Conservation (phyloP, 2,329 filamentous ascomycete genomes). For the Trichoderma arundinaceum region DNA sequence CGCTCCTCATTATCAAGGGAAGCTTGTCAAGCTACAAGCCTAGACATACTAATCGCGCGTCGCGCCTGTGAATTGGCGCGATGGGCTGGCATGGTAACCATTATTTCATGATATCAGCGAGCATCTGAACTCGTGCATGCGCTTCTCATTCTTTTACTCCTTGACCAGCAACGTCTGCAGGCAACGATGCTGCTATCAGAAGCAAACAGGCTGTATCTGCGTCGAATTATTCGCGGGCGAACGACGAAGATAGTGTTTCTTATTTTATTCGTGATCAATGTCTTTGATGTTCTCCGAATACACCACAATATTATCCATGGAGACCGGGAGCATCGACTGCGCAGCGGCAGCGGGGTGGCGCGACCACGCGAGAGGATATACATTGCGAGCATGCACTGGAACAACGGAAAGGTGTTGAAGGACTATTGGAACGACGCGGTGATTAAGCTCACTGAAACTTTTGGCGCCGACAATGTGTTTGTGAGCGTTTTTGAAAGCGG, state of each 20-base stretch:
- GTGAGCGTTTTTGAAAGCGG: conserved; percentile 72
- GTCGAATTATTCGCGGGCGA: conserved; percentile 48
- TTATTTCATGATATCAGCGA: conserved; percentile 23
- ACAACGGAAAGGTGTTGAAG: conserved; percentile 64
- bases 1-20: conserved; percentile 12
- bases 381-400: conserved; percentile 74
- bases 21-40: conserved; percentile 3
- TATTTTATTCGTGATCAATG: conserved; percentile 45
- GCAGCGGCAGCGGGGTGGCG: conserved; percentile 31
- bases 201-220: conserved; percentile 44
- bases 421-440: conserved; percentile 68
- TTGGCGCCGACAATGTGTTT: conserved; percentile 70
- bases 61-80: conserved; percentile 24
- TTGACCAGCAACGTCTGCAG: conserved; percentile 1
- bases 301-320: conserved; percentile 43
- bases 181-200: conserved; percentile 40
- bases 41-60: conserved; percentile 16
- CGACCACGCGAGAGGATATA: conserved; percentile 57
- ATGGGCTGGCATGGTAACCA: conserved; percentile 18
- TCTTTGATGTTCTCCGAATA: conserved; percentile 50
- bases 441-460: conserved; percentile 57
- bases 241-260: conserved; percentile 44
- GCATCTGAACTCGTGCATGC: background rate
- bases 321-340: conserved; percentile 36
- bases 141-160: background rate